Percentiles rank a stretch among this genome's conserved stretches.
Evolutionary conservation across 164 flowering plant genomes (phyloP).

Genomic region (Sedum album): DNA sequence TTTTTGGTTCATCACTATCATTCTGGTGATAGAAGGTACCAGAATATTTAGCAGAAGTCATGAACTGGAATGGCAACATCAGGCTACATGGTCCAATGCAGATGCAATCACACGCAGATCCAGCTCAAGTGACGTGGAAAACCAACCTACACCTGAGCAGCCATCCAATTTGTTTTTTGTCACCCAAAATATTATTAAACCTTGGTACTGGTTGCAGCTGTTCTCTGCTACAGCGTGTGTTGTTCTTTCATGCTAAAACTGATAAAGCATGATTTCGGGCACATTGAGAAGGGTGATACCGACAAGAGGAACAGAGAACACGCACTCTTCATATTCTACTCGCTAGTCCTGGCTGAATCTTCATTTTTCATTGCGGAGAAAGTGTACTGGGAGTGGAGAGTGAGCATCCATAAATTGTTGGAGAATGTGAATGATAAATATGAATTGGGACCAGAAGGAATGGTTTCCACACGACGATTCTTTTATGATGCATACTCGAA

Average conservation of each 20-base stretch:
- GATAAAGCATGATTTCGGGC: slow-evolving; percentile 49
- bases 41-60: slow-evolving; percentile 88
- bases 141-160: slow-evolving; percentile 16
- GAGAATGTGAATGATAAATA: slow-evolving; percentile 61
- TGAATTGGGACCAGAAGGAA: slow-evolving; percentile 44
- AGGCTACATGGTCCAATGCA: slow-evolving; percentile 76
- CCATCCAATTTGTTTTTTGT: slow-evolving; percentile 69
- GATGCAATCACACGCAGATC: slow-evolving; percentile 34
- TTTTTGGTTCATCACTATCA: slow-evolving; percentile 79
- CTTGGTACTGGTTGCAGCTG: slow-evolving; percentile 86
- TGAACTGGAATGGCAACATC: slow-evolving; percentile 97
- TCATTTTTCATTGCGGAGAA: slow-evolving; percentile 68
- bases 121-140: slow-evolving; percentile 31
- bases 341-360: slow-evolving; percentile 80
- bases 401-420: slow-evolving; percentile 39
- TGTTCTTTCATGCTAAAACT: slow-evolving; percentile 59
- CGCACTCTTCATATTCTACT: slow-evolving; percentile 73
- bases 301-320: slow-evolving; percentile 61
- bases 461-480: slow-evolving; percentile 57
- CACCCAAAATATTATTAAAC: slow-evolving; percentile 51
- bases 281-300: slow-evolving; percentile 45
- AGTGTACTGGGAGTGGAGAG: slow-evolving; percentile 76
- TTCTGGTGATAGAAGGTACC: slow-evolving; percentile 71
- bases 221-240: slow-evolving; percentile 69
- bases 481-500: slow-evolving; percentile 87